Evolutionary conservation across 2,329 filamentous ascomycete species (phyloP).

Genomic region (Shiraia bambusicola): DNA sequence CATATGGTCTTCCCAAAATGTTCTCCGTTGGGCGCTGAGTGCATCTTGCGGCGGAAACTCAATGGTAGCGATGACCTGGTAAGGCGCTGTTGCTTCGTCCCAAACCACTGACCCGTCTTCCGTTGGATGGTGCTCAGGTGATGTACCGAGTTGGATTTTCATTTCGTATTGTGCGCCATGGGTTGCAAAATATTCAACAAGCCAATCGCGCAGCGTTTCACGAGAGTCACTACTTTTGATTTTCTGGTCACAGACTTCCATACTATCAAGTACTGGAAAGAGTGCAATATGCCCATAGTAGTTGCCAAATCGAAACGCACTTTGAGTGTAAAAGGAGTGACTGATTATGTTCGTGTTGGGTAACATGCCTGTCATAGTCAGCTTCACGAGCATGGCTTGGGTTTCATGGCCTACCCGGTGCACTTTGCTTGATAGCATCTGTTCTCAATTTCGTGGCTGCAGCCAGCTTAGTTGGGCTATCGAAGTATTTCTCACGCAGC

Average conservation of each 20-base stretch:
- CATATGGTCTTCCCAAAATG: conserved; percentile 36
- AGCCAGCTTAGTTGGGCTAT: conserved; percentile 19
- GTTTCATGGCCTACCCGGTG: conserved; percentile 22
- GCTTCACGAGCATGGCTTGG: not conserved
- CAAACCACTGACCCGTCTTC: conserved; percentile 36
- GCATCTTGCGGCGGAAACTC: conserved; percentile 31
- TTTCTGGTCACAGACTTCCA: conserved; percentile 20
- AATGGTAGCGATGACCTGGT: conserved; percentile 31
- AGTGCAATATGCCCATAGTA: conserved; percentile 34
- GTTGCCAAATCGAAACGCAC: conserved; percentile 33
- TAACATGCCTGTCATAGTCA: conserved; percentile 5
- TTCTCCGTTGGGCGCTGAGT: conserved; percentile 20
- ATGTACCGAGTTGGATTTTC: conserved; percentile 34
- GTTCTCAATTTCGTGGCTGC: conserved; percentile 30
- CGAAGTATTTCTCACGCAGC: conserved; percentile 32
- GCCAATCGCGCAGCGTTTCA: conserved; percentile 30
- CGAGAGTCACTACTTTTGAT: conserved; percentile 21
- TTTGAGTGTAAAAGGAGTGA: conserved; percentile 36
- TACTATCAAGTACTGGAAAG: conserved; percentile 25
- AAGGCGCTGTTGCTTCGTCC: conserved; percentile 35
- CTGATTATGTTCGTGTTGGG: conserved; percentile 42
- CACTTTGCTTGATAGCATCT: conserved; percentile 31
- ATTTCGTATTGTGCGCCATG: conserved; percentile 34
- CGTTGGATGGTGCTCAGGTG: conserved; percentile 28
- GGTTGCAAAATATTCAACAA: conserved; percentile 21